These are phyloP conservation scores for Mycena capillaripes DNA, from an alignment of 768 basidiomycete species.

Conservation along the genomic window DNA sequence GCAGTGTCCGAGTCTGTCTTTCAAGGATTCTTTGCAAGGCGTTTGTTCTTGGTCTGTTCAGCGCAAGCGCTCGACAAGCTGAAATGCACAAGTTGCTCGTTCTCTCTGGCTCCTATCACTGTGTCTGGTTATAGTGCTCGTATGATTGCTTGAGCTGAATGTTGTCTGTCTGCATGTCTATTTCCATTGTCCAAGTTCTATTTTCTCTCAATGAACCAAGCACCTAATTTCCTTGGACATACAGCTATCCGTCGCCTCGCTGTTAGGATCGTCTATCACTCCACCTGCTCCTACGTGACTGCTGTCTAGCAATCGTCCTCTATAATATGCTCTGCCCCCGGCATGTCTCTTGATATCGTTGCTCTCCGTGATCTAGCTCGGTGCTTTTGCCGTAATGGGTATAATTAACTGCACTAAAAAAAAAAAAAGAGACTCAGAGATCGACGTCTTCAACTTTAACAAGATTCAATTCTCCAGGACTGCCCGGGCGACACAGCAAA, in stretches of 20 bases:
- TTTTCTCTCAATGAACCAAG: not conserved
- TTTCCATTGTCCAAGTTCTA: not conserved
- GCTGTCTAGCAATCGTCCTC: constrained; percentile 35
- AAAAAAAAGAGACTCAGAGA: not conserved
- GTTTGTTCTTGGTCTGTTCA: not conserved
- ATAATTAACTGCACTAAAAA: constrained; percentile 27
- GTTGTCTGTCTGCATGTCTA: constrained; percentile 3
- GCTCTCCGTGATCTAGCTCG: constrained; percentile 44
- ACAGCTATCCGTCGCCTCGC: constrained; percentile 28
- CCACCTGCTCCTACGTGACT: constrained; percentile 38
- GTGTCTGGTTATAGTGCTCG: constrained; percentile 39
- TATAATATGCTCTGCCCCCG: constrained; percentile 33
- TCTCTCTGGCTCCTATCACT: constrained; percentile 43
- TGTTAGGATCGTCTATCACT: constrained; percentile 42
- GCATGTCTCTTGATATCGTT: constrained; percentile 40
- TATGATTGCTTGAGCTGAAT: constrained; percentile 22
- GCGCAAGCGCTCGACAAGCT: constrained; percentile 31
- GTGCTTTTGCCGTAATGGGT: constrained; percentile 45
- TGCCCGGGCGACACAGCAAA: not conserved
- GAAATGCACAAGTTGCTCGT: constrained; percentile 37
- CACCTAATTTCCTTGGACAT: not conserved
- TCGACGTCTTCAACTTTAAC: not conserved
- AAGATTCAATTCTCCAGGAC: not conserved
- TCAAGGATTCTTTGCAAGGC: too few species aligned
- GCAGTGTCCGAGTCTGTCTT: too few species aligned